Base-by-base conservation (phyloP, 2,329 filamentous ascomycete genomes). In the Didymellaceae sp. region DNA sequence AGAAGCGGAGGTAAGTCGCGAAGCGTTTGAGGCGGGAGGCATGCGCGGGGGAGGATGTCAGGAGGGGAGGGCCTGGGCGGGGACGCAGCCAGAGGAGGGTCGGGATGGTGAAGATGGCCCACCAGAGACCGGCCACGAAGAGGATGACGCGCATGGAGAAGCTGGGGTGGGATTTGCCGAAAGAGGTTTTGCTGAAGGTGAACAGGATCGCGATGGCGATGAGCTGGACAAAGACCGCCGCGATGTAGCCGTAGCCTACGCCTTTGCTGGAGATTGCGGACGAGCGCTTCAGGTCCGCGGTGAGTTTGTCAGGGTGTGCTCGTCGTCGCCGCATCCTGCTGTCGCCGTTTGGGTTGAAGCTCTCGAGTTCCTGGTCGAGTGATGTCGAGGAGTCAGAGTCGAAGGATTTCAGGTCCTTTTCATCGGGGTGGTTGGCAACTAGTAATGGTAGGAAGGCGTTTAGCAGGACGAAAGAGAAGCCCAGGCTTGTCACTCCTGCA, bases 391-490 rank as follows among this genome's bases (percentile, higher is more conserved):
- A 52, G 21, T 59, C 52, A 6, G 50, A 48, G n/a, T 57, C 45
- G 13, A 43, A 18, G 0, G 44, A 14, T 32, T 60, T 62, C 3
- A 39, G 22, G 1, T 44, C 30, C 1, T 62, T 41, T 7, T 47
- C 53, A n/a, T 67, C 52, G 3, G 89, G 87, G 68, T 96, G 89
- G 61, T 95, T 86, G 32, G 91, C 83, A 38, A 96, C 91, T 10
- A 97, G 80, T 2, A 97, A 79, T 0, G 93, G 93, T 17, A 97
- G 77, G 62, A 96, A 97, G 0, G 91, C 94, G 75, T 97, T 97
- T 18, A 97, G 79, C n/a, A 97, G 78, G 2, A 96, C 92, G 71
- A 96, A 97, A 0, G 91, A 96, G n/a, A 90, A 91, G 14, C 93
- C 93, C 61, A 96, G 91, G 30, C 90, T 91, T 1, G 90, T 92